Base-by-base conservation (phyloP, 2,329 filamentous ascomycete species). In the Neonectria magnoliae region DNA sequence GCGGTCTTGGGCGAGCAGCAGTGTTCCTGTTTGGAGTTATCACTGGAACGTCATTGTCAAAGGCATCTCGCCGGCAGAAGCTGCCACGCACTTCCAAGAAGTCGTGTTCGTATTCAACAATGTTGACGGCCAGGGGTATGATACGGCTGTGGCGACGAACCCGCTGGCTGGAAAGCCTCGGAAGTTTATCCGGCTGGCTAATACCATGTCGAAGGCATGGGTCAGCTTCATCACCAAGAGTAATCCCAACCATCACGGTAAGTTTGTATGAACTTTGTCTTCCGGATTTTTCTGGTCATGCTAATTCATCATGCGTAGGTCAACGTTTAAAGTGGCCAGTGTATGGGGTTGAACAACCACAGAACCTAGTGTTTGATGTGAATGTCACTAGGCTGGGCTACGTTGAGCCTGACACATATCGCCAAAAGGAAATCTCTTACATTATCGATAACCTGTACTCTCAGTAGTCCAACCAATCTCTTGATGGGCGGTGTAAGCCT, bases 61-160 rank as follows among this genome's bases (percentile, higher is more conserved):
- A 10, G 47, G 47, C 22, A 41, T 59, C 16, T 29, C n/a, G 16
- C 45, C 36, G 20, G 33, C 18, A 10, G 22, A 41, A 4, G 57
- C 31, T 16, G 57, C 22, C 5, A 50, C 44, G 13, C 57, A 59
- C 20, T 59, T 53, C 33, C 31, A 59, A 33, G 47, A 53, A 14
- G 48, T 59, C 22, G 31, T 53, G 16, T 59, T 59, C 45, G 57
- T 59, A n/a, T 59, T 59, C 27, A 41, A 59, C 36, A 59, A 53
- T 20, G 13, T 59, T 11, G 16, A 59, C 25, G 57, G 44, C 0
- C 36, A n/a, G 11, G 57, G 47, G 11, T 59, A 59, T n/a, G 22
- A 33, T 11, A 52, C 45, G 14, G 47, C 20, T 4, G 47, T 52
- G 22, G 45, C 57, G 4, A 13, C 31, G n/a, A 59, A 53, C 20